These are phyloP conservation scores for Trichophyton equinum DNA, from an alignment of 2,329 filamentous ascomycete genomes.

Conservation along the genomic window DNA sequence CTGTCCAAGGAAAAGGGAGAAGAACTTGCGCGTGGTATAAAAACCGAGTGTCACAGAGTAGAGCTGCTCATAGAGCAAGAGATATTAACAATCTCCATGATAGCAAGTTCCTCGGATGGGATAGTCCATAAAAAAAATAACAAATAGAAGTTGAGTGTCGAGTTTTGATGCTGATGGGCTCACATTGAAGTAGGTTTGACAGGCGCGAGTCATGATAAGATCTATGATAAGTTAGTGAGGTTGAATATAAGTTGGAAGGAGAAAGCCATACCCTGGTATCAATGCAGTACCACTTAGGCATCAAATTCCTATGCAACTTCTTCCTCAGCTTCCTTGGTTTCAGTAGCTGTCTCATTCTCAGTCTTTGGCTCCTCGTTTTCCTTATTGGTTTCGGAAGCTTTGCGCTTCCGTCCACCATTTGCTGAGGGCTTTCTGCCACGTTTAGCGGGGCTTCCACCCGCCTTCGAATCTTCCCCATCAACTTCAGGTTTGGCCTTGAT, in stretches of 20 bases:
- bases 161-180: too few species aligned
- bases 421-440: slow-evolving; percentile 7
- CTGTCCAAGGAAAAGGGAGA: too few species aligned
- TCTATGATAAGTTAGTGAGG: background rate
- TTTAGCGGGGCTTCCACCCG: slow-evolving; percentile 3
- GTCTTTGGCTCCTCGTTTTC: background rate
- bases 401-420: slow-evolving; percentile 8
- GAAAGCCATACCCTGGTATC: background rate
- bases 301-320: background rate
- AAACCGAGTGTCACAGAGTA: too few species aligned
- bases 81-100: background rate
- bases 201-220: background rate
- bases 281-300: background rate
- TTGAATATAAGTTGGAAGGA: background rate
- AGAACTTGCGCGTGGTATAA: too few species aligned
- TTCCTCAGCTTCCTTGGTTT: background rate
- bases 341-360: background rate
- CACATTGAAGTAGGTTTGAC: too few species aligned
- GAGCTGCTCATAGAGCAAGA: too few species aligned
- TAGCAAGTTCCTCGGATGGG: too few species aligned
- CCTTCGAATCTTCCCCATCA: slow-evolving; percentile 6
- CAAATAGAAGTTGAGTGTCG: too few species aligned
- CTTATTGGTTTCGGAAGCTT: slow-evolving; percentile 1
- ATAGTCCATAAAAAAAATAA: background rate
- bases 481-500: slow-evolving; percentile 12